Conservation (phyloP, 2,329 filamentous ascomycete genomes). For the Pseudogymnoascus sp. region DNA sequence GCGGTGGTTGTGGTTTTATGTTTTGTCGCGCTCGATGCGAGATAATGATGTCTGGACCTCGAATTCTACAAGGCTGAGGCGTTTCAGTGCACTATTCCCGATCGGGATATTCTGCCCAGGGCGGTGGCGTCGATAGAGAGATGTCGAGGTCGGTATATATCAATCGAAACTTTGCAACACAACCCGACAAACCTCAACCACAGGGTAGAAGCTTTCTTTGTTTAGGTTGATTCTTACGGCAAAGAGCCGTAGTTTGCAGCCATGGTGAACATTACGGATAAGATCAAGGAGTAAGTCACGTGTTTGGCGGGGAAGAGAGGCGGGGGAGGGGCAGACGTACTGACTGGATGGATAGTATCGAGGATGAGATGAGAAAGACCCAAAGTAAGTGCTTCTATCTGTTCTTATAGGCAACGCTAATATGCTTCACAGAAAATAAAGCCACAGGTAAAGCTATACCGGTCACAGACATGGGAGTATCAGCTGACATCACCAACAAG, state of each 20-base stretch:
- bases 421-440: slow-evolving; percentile 71
- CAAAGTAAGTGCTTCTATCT: slow-evolving; percentile 61
- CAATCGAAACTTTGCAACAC: slow-evolving; percentile 2
- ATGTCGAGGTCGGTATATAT: background rate
- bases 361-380: slow-evolving; percentile 98
- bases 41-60: background rate
- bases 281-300: slow-evolving; percentile 87
- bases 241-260: slow-evolving; percentile 27
- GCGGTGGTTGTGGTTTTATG: background rate
- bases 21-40: background rate
- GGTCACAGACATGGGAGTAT: slow-evolving; percentile 18
- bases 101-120: background rate
- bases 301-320: background rate
- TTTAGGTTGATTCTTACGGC: slow-evolving; percentile 4
- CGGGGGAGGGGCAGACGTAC: slow-evolving; percentile 11
- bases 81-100: background rate
- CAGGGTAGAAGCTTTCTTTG: background rate
- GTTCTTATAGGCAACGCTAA: background rate
- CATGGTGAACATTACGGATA: slow-evolving; percentile 99
- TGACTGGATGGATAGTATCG: slow-evolving; percentile 61
- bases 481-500: slow-evolving; percentile 48
- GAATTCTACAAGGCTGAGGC: slow-evolving; percentile 6
- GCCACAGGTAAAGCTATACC: slow-evolving; percentile 69
- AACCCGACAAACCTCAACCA: slow-evolving; percentile 1
- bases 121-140: slow-evolving; percentile 1